Evolutionary conservation across 352 stramenopile genomes (phyloP), one percentile per base, ranked within the genome.

Genomic region (Phytopythium kandeliae): DNA sequence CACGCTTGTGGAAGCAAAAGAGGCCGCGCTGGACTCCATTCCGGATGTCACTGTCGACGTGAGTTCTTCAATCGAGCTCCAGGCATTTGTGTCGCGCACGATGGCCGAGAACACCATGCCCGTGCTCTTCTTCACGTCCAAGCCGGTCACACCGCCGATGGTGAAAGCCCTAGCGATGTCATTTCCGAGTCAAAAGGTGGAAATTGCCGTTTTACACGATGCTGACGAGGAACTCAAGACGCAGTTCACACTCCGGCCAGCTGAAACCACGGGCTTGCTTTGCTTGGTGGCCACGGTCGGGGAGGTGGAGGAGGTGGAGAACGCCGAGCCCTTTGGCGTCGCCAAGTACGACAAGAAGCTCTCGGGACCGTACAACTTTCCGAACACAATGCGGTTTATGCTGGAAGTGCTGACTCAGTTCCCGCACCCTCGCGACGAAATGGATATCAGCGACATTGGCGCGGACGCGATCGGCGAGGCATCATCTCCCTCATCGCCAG

Each of bases 261-360:
- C 62, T 36, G 58, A 60, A 5, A 67, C 52, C 8, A 65, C 65
- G n/a, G 69, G 73, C 4, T 55, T 89, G 34, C 43, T 78, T 52
- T 72, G 60, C 16, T 49, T 89, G 43, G 71, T 89, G 41, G 57
- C 71, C 8, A 64, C 72, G 2, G 43, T 72, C 49, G 40, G 37
- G 2, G 56, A 71, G 15, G 17, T 59, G 21, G 48, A 63, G 2
- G 46, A 53, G 40, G 35, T 53, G n/a, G 33, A 43, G 11, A 53
- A 44, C 22, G 55, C 35, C n/a, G 55, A 64, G 50, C 59, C 56
- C n/a, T 89, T 89, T 43, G 75, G 75, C 4, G 67, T 92, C 12
- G 58, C 85, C 38, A 50, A 63, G 5, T 92, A 86, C 58, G 62
- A 87, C 45, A 89, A 89, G 62, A 84, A 87, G 54, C 65, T 50